Evolutionary conservation across 2,329 filamentous ascomycete species (phyloP), one percentile per base, ranked within the genome.

Genomic region (Aspergillus quadrilineatus): DNA sequence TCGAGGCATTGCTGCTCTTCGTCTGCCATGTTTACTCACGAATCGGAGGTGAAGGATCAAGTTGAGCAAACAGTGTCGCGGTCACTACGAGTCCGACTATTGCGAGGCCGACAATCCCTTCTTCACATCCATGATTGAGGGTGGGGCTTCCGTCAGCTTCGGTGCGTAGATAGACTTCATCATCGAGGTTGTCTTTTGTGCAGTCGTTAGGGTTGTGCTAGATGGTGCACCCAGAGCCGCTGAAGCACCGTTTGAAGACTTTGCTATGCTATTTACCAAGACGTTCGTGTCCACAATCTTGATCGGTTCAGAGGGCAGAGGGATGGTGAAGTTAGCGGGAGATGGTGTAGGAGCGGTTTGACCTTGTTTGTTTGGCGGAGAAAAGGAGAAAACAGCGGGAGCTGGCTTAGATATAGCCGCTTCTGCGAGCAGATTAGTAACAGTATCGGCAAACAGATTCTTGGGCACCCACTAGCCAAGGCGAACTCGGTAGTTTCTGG

Each of bases 151-250:
- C 10, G 1, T 37, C 6, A 56, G 52, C 22, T 53, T 54, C 4
- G 62, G 58, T 0, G 62, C 60, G 32, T 64, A 56, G 0, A 64
- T 58, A 6, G 62, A 64, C 14, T 54, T 47, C 28, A 58, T 51
- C n/a, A 65, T 56, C n/a, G 53, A 28, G 34, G 30, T 17, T 15
- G 49, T 15, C 32, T 51, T 49, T 10, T 22, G 36, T 29, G 39
- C 28, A 12, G 8, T 3, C 5, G 30, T 43, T 12, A 50, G 49
- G 29, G 26, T 34, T 4, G 41, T 29, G 7, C 29, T 57, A 1
- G 37, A 4, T 17, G n/a, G 37, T 28, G 44, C 45, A n/a, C 29
- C 41, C 6, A 15, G 55, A 12, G 48, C 22, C 22, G 30, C 28
- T 10, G 48, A n/a, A 37, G 41, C 15, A 8, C 15, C 6, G 5